Evolutionary conservation across 1,284 basidiomycete species (phyloP).

Genomic region (Malassezia psittaci): DNA sequence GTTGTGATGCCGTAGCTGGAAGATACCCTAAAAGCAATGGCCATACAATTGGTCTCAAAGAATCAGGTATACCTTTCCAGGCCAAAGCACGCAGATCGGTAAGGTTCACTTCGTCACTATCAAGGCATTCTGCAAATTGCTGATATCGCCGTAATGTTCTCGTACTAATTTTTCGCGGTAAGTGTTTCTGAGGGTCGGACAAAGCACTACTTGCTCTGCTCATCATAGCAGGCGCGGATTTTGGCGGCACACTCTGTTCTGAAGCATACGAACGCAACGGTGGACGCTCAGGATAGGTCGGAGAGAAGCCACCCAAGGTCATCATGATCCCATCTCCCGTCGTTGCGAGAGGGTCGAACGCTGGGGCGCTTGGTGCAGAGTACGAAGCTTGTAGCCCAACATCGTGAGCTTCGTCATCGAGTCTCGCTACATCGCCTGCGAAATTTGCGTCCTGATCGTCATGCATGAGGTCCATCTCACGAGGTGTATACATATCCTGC

Average conservation of each 20-base stretch:
- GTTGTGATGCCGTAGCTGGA: conserved; percentile 69
- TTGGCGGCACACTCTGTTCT: conserved; percentile 6
- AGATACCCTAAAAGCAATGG: conserved; percentile 78
- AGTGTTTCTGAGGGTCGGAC: too few species aligned
- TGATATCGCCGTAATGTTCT: conserved; percentile 26
- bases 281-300: background rate
- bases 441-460: background rate
- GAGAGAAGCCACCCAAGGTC: conserved; percentile 22
- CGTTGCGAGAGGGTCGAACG: conserved; percentile 35
- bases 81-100: conserved; percentile 75
- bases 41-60: conserved; percentile 86
- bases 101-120: conserved; percentile 28
- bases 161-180: conserved; percentile 21
- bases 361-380: conserved; percentile 13
- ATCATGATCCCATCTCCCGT: conserved; percentile 36
- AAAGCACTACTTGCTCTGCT: background rate
- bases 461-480: background rate
- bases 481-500: background rate
- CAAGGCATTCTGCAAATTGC: conserved; percentile 30
- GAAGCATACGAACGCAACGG: conserved; percentile 13
- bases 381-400: background rate
- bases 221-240: too few species aligned
- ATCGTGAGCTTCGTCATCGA: background rate
- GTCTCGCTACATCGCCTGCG: background rate
- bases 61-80: conserved; percentile 87